Base-by-base conservation (phyloP, 179 eudicot species). In the Drosera spatulata region DNA sequence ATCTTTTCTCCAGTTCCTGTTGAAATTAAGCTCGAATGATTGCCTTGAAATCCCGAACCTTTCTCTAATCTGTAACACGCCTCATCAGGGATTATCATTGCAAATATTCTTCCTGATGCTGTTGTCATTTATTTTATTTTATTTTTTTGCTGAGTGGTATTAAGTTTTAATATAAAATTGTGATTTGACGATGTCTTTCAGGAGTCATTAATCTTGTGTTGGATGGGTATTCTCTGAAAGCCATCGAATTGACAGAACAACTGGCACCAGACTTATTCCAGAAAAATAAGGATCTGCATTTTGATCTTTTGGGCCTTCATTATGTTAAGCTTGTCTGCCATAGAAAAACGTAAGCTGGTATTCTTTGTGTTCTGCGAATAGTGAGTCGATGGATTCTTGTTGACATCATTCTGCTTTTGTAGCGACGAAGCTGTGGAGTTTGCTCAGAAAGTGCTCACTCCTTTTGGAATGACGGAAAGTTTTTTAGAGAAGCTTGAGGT, bases 351-450 rank as follows among this genome's bases (percentile, higher is more conserved):
- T 91, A 69, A 78, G 86, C 22, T 22, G 10, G 33, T 22, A 22
- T 22, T 22, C 33, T 22, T 22, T 0, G 33, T 22, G 33, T 22
- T 22, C 33, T 22, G 33, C 33, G 33, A 22, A 22, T 22, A 22
- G 33, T 22, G 33, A 22, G 33, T 22, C 33, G 33, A 22, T 22
- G 33, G 33, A 22, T 22, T 22, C 49, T 66, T 61, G 47, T 69
- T 76, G 52, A 70, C 40, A 53, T 57, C 55, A 39, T 14, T 15
- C 58, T 72, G 44, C 58, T 66, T 49, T 79, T 81, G 68, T 93
- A 91, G 96, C 72, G 69, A 78, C 61, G 96, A 84, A 75, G 95
- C 96, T 70, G 68, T 91, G 69, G 89, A 77, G 68, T 91, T 86
- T 74, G 95, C 98, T 51, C 87, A 77, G 66, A 74, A 70, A 41